A percentile compares a stretch with the other conserved stretches of the same genome.
Conservation (phyloP, 108 stramenopile species). For the Cyclostephanos tholiformis region DNA sequence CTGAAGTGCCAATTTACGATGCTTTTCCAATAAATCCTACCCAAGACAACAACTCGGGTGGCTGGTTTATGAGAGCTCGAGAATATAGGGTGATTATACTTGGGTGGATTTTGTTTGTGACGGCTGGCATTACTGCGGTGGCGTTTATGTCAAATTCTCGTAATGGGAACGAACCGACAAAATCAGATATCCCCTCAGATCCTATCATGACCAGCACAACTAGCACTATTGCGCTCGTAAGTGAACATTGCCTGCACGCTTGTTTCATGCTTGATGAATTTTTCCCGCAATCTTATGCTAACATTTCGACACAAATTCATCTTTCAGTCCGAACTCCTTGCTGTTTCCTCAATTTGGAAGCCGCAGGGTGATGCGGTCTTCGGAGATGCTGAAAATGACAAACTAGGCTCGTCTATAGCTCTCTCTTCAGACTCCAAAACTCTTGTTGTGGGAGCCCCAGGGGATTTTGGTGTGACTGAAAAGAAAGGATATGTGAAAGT, state of each 20-base stretch:
- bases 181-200: neutral
- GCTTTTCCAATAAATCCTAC: neutral
- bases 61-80: neutral
- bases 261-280: too few relatives aligned
- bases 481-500: neutral
- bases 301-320: too few relatives aligned
- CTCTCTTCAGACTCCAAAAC: constrained; percentile 12
- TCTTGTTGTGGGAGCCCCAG: constrained; percentile 2
- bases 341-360: neutral
- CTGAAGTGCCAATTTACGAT: neutral
- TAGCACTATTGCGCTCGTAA: neutral
- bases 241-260: neutral
- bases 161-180: neutral
- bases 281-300: too few relatives aligned
- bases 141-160: neutral
- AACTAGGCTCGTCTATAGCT: constrained; percentile 6
- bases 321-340: too few relatives aligned
- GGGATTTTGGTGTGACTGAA: neutral
- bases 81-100: neutral
- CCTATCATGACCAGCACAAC: neutral
- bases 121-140: neutral
- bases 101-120: neutral
- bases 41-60: neutral
- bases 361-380: constrained; percentile 4
- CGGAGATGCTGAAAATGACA: constrained; percentile 15